Base-by-base conservation (phyloP, 495 filamentous ascomycete species). In the Aspergillus steynii region DNA sequence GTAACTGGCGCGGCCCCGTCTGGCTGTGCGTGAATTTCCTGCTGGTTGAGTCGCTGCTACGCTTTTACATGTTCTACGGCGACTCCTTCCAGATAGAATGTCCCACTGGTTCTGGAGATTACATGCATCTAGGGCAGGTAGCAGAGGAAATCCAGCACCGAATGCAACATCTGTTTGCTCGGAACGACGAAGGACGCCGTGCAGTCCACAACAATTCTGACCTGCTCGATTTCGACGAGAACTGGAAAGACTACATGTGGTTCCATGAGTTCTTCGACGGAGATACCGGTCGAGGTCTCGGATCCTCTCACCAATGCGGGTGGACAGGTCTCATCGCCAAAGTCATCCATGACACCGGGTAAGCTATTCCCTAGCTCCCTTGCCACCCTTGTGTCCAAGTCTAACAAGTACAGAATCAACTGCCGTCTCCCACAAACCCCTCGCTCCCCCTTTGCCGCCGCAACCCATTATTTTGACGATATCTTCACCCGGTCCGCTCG, bases 221-320 rank as follows among this genome's bases (percentile, higher is more conserved):
- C 56, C 79, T 88, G 61, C 86, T 98, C 34, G 92, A 98, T 76
- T 95, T 88, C 63, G 91, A 98, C 72, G 85, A 90, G 27, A 79
- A 96, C 74, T 97, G 94, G 94, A 92, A 86, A 70, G 92, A 97
- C 69, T 85, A 96, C 66, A 76, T 97, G 61, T 96, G 91, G 89
- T 98, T 96, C 82, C 88, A 96, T 68, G 94, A 98, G 73, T 98
- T 96, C 79, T 98, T 98, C 67, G 93, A 98, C 66, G 94, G 91
- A 29, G 95, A 98, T 69, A 88, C 80, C 29, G 94, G 95, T 15
- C 87, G 92, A 55, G 94, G 95, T 5, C 80, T 97, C 7, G 94
- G 94, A 56, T 91, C 94, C 27, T 95, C 90, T 51, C 95, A 98
- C 74, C 94, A 98, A 71, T 96, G 92, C 61, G 94, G 94, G 5